Conservation (phyloP, 83 land plant genomes). For the Picea abies region DNA sequence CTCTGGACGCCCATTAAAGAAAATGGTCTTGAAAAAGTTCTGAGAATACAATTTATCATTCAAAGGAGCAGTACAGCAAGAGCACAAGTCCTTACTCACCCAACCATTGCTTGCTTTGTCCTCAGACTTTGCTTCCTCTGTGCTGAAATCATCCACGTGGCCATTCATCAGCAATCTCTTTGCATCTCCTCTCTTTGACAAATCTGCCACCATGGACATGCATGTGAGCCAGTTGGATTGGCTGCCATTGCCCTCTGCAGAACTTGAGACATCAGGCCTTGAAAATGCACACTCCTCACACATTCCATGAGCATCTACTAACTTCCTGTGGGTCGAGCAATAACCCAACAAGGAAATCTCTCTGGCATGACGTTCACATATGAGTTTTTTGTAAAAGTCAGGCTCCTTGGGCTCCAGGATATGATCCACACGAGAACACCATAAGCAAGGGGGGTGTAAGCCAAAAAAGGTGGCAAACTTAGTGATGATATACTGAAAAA, state of each 20-base stretch:
- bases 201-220: slow-evolving; percentile 1
- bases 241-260: not conserved
- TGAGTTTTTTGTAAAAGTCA: slow-evolving; percentile 34
- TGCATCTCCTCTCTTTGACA: slow-evolving; percentile 9
- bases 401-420: slow-evolving; percentile 38
- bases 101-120: slow-evolving; percentile 11
- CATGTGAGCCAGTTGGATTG: not conserved
- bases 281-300: slow-evolving; percentile 63
- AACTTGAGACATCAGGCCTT: not conserved
- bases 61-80: slow-evolving; percentile 13
- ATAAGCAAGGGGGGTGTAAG: slow-evolving; percentile 54
- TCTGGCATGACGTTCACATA: slow-evolving; percentile 47
- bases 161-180: slow-evolving; percentile 8
- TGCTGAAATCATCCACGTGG: slow-evolving; percentile 2
- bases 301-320: slow-evolving; percentile 44
- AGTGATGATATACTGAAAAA: slow-evolving; percentile 43
- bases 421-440: slow-evolving; percentile 65
- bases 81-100: slow-evolving; percentile 7
- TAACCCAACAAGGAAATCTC: slow-evolving; percentile 57
- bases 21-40: slow-evolving; percentile 4
- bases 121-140: not conserved
- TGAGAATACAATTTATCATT: slow-evolving; percentile 14
- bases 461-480: slow-evolving; percentile 45
- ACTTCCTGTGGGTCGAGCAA: slow-evolving; percentile 50
- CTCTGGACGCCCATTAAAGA: slow-evolving; percentile 1